Evolutionary conservation across 1,284 basidiomycete species (phyloP), one percentile per base, ranked within the genome.

Genomic region (Irpex lacteus): DNA sequence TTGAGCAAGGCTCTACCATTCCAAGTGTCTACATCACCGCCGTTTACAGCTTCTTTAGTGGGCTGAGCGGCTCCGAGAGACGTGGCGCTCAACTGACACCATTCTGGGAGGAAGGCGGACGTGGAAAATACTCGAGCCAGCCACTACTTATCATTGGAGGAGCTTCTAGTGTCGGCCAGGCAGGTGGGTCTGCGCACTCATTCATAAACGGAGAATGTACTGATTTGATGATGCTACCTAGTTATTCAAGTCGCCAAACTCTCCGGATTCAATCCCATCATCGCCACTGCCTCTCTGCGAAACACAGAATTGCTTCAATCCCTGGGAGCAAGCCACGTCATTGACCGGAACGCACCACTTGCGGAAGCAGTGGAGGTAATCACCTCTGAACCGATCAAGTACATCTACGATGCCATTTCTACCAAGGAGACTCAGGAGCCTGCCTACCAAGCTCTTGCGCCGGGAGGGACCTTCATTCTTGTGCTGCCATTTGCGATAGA

Each of bases 211-310:
- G 15, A 4, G 26, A n/a, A 63, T 15, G 13, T 2, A n/a, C 44
- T 26, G 26, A 26, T 3, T 26, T 3, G 26, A 26, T 3, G 26
- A 26, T 3, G 87, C 63, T 81, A 87, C 60, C 26, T 4, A 85
- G 85, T 73, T 1, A 78, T 88, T 56, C 87, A 88, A 70, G 70
- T 88, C 11, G 83, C 83, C 3, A 82, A 76, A 66, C 67, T 82
- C 36, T 80, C 82, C 0, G 85, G 84, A 0, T 85, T 85, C 76
- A 78, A 76, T 3, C 81, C 80, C 0, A 84, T 87, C 64, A 81
- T 88, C 59, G 74, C 83, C 5, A 85, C 83, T 1, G 79, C 85
- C 1, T 86, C 83, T 5, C 68, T 70, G 13, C 78, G 77, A 65
- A 80, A 87, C 66, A 67, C 71, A 21, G 73, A 71, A 0, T 70